These are phyloP conservation scores for Mortierella alpina DNA, from an alignment of 192 early-diverging fungal species.

Conservation along the genomic window DNA sequence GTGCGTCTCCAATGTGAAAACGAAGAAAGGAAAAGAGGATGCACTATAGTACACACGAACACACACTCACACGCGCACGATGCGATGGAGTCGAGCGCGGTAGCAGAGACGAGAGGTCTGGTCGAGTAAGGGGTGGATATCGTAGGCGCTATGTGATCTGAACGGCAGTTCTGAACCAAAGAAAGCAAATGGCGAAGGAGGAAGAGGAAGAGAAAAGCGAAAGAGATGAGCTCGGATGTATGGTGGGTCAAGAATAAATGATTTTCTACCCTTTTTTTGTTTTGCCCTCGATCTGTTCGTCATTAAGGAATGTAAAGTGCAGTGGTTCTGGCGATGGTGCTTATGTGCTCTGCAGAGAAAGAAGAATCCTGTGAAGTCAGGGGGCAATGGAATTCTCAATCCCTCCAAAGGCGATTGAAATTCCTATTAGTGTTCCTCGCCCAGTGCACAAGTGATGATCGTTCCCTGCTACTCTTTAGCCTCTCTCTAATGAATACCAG, in stretches of 20 bases:
- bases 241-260: not conserved
- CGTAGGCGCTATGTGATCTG: not conserved
- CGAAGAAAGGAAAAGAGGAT: not conserved
- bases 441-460: not conserved
- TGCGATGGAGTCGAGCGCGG: too few relatives aligned
- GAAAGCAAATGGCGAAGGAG: not conserved
- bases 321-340: not conserved
- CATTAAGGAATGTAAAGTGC: constrained; percentile 16
- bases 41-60: not conserved
- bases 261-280: not conserved
- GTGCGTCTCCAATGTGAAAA: too few relatives aligned
- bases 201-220: not conserved
- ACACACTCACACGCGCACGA: too few relatives aligned
- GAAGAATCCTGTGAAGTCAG: not conserved
- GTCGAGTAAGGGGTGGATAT: not conserved
- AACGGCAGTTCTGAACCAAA: too few relatives aligned
- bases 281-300: not conserved
- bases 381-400: constrained; percentile 28
- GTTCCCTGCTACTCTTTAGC: too few relatives aligned
- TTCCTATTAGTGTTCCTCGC: not conserved
- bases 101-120: not conserved
- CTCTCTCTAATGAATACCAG: too few relatives aligned
- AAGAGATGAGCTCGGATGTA: not conserved
- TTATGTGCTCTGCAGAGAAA: not conserved
- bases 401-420: not conserved